Conservation (phyloP, 768 basidiomycete species). For the Solioccasus polychromus region DNA sequence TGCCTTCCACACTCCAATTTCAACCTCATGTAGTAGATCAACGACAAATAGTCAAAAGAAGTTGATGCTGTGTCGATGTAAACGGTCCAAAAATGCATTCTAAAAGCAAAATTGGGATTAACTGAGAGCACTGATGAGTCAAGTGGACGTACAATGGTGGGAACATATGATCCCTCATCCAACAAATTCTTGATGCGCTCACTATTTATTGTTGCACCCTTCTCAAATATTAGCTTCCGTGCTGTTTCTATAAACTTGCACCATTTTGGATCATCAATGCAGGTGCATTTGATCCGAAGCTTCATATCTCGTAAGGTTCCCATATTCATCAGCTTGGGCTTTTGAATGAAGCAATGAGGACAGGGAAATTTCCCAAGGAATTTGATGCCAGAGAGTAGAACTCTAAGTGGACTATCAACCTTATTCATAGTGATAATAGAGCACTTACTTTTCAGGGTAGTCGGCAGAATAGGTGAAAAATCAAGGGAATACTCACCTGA, state of each 20-base stretch:
- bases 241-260: neutral
- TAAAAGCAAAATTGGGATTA: neutral
- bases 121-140: neutral
- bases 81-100: neutral
- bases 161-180: neutral
- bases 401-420: neutral
- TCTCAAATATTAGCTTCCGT: neutral
- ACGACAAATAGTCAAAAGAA: neutral
- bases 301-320: neutral
- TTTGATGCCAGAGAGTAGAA: neutral
- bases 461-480: neutral
- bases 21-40: neutral
- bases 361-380: neutral
- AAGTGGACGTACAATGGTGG: neutral
- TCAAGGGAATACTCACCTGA: neutral
- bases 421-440: neutral
- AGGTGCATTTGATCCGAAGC: neutral
- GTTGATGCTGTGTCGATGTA: neutral
- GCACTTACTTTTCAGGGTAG: neutral
- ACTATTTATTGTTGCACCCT: neutral
- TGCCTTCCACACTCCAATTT: neutral
- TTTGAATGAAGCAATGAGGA: neutral
- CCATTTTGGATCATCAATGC: neutral
- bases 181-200: neutral
- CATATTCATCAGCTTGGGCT: neutral